Evolutionary conservation across 768 basidiomycete species (phyloP), one percentile per base, ranked within the genome.

Genomic region (Tylopilus subfusipes): DNA sequence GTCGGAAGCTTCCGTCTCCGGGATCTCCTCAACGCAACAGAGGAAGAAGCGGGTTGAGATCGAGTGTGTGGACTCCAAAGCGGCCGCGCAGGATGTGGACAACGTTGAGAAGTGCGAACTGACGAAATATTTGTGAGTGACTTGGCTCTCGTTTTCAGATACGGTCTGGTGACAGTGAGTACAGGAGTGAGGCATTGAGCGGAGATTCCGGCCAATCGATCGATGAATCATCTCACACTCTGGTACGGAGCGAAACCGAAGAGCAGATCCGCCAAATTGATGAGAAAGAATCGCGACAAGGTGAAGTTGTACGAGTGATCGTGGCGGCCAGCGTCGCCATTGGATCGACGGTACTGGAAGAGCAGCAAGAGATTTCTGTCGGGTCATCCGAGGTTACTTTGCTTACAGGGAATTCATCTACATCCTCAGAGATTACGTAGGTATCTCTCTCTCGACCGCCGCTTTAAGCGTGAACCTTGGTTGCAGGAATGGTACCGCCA

Each of bases 111-210:
- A 34, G 33, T 7, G 6, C 18, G 10, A 39, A 14, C 12, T 39
- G 48, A 40, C 19, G 14, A 42, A 9, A 11, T 47, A 44, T 34
- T 40, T n/a, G 58, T 58, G 42, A 48, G 52, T 50, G 21, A n/a
- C 33, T 25, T 14, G n/a, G 11, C 25, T 33, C 31, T 13, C 8
- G 5, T 30, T n/a, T 27, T 31, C 14, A 18, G 40, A n/a, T n/a
- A 18, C 42, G 25, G 9, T 24, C 50, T 54, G 33, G 30, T 29
- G 12, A 11, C n/a, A 30, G 52, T 19, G 43, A 5, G 9, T 5
- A 10, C 19, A 51, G 33, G 21, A 33, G 29, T 16, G 38, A 25
- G 24, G 5, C 4, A 18, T 30, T 19, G 6, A 8, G 24, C 3
- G n/a, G n/a, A 45, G 21, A 21, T 10, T 52, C 29, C 14, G 8